Evolutionary conservation across 192 early-diverging fungal genomes (phyloP).

Genomic region (Mortierella hygrophila): DNA sequence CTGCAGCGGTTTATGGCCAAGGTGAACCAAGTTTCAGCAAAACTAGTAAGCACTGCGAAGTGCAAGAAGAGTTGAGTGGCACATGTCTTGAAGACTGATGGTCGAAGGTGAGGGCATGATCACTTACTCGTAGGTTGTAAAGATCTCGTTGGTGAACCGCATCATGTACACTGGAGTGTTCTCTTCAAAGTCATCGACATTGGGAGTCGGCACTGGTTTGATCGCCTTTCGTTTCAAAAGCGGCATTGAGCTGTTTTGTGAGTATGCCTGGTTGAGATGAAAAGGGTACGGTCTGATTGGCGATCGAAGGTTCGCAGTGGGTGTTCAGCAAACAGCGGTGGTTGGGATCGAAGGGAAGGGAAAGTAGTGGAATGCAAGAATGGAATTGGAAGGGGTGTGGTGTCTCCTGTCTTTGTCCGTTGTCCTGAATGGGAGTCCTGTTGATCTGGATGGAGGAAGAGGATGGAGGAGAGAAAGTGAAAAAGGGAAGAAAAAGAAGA

Average conservation of each 20-base stretch:
- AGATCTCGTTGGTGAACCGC: conserved; percentile 68
- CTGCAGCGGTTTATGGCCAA: background rate
- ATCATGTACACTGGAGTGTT: conserved; percentile 67
- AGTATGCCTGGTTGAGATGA: background rate
- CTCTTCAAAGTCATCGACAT: conserved; percentile 43
- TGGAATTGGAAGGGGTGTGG: background rate
- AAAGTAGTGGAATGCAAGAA: background rate
- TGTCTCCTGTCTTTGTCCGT: background rate
- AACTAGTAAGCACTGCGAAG: background rate
- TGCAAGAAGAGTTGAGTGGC: conserved; percentile 1
- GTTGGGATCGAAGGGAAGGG: background rate
- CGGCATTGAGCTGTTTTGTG: conserved; percentile 20
- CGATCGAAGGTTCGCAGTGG: background rate
- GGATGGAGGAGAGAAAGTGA: background rate
- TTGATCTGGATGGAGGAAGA: background rate
- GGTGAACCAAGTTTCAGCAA: background rate
- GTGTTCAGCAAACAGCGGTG: background rate
- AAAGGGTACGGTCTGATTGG: background rate
- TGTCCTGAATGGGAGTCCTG: background rate
- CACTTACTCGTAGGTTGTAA: conserved; percentile 69
- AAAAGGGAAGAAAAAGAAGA: background rate
- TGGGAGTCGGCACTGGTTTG: conserved; percentile 47
- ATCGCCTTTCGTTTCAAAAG: conserved; percentile 53
- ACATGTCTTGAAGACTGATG: background rate
- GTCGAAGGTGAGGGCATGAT: background rate